Evolutionary conservation across 805 yeast genomes (phyloP).

Genomic region (Starmerella geochares): DNA sequence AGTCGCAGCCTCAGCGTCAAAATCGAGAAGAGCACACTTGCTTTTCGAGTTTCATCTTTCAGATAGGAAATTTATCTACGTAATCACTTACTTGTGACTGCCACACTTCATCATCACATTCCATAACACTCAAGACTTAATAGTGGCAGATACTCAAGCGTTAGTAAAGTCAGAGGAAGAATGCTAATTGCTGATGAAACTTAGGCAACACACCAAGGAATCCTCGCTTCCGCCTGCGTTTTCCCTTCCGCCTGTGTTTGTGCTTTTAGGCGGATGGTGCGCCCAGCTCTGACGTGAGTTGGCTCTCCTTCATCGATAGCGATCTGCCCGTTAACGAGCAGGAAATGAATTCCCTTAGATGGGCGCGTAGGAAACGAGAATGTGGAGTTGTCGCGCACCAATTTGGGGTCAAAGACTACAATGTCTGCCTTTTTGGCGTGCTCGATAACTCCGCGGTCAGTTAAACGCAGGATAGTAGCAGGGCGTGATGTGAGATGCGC

Average conservation of each 20-base stretch:
- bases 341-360: constrained; percentile 10
- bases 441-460: constrained; percentile 12
- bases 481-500: constrained; percentile 18
- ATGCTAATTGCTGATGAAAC: no score
- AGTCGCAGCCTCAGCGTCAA: no score
- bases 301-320: constrained; percentile 17
- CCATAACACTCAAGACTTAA: no score
- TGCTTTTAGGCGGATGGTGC: neutral
- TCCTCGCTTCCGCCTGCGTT: no score
- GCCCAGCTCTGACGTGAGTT: constrained; percentile 12
- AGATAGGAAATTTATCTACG: no score
- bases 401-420: constrained; percentile 15
- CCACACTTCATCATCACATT: no score
- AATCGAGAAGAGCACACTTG: no score
- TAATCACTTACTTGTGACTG: no score
- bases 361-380: constrained; percentile 12
- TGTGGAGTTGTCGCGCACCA: constrained; percentile 16
- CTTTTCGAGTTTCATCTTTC: no score
- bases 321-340: constrained; percentile 16
- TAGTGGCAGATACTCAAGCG: no score
- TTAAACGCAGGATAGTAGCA: constrained; percentile 11
- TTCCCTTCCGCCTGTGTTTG: neutral
- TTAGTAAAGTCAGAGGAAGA: no score
- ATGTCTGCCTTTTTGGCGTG: constrained; percentile 14
- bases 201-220: no score